phyloP scores from a whole-genome alignment of 2,329 filamentous ascomycete genomes.

The Colletotrichum sp. region DNA sequence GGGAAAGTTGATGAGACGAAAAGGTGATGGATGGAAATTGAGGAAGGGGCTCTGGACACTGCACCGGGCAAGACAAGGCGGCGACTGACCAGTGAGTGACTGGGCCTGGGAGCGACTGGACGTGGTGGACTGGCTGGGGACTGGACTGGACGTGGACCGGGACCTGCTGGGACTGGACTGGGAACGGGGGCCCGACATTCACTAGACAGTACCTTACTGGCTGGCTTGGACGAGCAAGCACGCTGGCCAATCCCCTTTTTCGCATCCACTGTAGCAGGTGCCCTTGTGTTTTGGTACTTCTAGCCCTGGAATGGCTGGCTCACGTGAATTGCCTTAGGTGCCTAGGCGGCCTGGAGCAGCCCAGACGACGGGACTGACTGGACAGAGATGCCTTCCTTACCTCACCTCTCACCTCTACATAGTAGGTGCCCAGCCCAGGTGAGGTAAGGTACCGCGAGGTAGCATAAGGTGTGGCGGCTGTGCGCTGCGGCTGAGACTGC shows the following conservation, averaged over 20 bases:
- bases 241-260: constrained; percentile 15
- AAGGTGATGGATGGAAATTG: constrained; percentile 34
- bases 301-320: constrained; percentile 21
- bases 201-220: neutral
- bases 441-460: neutral
- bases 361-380: neutral
- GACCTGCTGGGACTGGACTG: neutral
- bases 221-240: constrained; percentile 8
- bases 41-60: constrained; percentile 32
- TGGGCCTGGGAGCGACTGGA: neutral
- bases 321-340: constrained; percentile 6
- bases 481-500: constrained; percentile 10
- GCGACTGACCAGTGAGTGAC: neutral
- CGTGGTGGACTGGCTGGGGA: neutral
- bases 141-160: neutral
- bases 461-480: constrained; percentile 2
- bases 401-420: neutral
- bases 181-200: constrained; percentile 6
- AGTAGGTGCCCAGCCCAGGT: neutral
- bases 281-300: constrained; percentile 13
- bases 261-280: constrained; percentile 15
- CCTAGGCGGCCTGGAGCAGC: neutral
- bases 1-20: constrained; percentile 36
- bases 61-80: constrained; percentile 24
- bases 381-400: neutral